These are phyloP conservation scores for Scutellaria galericulata DNA, from an alignment of 257 asterid genomes.

Conservation along the genomic window DNA sequence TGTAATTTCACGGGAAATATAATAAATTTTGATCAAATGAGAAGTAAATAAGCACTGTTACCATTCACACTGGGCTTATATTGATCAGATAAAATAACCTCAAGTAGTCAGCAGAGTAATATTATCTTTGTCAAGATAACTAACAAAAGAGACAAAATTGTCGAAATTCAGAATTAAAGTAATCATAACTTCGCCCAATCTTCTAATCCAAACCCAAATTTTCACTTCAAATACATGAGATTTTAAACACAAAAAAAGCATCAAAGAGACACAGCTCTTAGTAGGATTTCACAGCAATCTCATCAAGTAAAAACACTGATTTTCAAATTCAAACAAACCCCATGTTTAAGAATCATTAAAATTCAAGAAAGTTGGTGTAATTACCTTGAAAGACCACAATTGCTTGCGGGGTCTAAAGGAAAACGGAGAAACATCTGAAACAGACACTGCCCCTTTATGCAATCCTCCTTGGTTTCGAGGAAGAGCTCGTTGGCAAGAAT, in stretches of 20 bases:
- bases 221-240: neutral
- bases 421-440: conserved; percentile 49
- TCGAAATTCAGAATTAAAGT: neutral
- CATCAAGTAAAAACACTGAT: conserved; percentile 6
- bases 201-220: conserved; percentile 15
- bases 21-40: neutral
- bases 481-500: conserved; percentile 48
- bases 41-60: neutral
- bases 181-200: neutral
- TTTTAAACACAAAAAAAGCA: neutral
- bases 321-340: conserved; percentile 11
- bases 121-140: neutral
- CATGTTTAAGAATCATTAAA: neutral
- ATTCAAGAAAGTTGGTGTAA: conserved; percentile 26
- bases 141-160: neutral
- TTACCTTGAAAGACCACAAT: conserved; percentile 66
- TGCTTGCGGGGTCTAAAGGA: conserved; percentile 49
- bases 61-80: neutral
- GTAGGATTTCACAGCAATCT: neutral
- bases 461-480: conserved; percentile 45
- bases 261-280: neutral
- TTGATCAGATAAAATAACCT: neutral
- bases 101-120: neutral
- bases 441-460: conserved; percentile 51
- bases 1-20: neutral